Base-by-base conservation (phyloP, 177 flowering plant genomes). In the Vitis hybrid region DNA sequence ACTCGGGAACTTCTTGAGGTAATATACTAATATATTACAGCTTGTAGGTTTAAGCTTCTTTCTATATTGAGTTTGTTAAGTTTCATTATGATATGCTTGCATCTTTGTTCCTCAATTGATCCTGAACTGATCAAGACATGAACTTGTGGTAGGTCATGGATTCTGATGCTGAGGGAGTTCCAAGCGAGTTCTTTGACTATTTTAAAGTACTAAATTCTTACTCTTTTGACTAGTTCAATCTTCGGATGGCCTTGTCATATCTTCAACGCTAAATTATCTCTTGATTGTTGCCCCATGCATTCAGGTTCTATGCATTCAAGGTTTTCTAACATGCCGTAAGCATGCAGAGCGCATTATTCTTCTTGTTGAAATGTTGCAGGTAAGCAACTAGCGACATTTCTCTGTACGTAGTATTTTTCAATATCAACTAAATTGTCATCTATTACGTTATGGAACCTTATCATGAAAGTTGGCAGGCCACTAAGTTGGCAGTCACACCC, bases 1-100 rank as follows among this genome's bases (percentile, higher is more conserved):
- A 96, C 99, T 17, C 98, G 99, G 75, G 99, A 96, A 79, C 98
- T 96, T 81, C 98, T 96, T 64, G 99, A 96, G 97, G 99, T 92
- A 73, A 71, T 79, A 59, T 51, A n/a, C 30, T 65, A 62, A 9
- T 4, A 24, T 60, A 24, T 24, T 60, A 60, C 32, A 55, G 2
- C 7, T 41, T 64, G 12, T 35, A 27, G 14, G 35, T 11, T 55
- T 13, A 32, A 51, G 9, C 57, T 32, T 27, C 30, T 32, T 30
- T 21, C 35, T 57, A 59, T 30, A 5, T 55, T 12, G 53, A 6
- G 11, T 1, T 12, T 55, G 18, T 41, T 67, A 18, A 24, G 13
- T 65, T 13, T 50, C 48, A 9, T 21, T 50, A 18, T 35, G 41
- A 8, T 2, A 57, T 3, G 11, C 9, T 7, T 8, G 54, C 50